Percentiles rank a stretch among this genome's conserved stretches.
Evolutionary conservation across 2,329 filamentous ascomycete species (phyloP).

Genomic region (Ceratocystis alfenasii): DNA sequence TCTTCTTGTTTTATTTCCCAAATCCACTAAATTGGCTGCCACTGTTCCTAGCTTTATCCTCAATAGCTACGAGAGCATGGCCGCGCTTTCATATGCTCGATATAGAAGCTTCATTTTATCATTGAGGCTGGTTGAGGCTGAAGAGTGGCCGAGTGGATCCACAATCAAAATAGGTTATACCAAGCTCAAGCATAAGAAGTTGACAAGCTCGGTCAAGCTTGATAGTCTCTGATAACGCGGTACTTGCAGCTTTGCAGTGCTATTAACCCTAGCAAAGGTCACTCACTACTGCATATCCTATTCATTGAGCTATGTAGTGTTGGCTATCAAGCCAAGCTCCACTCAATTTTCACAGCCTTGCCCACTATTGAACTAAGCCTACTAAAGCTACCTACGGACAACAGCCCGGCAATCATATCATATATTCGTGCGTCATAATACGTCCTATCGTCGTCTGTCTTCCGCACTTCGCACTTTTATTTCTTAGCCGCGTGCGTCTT

Average conservation of each 20-base stretch:
- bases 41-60: background rate
- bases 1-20: too few species aligned
- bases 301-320: background rate
- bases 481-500: background rate
- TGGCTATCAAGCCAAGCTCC: background rate
- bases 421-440: slow-evolving; percentile 10
- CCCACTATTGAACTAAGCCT: background rate
- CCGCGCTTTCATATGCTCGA: background rate
- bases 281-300: background rate
- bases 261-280: background rate
- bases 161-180: background rate
- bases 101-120: background rate
- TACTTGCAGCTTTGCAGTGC: background rate
- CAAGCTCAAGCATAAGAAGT: background rate
- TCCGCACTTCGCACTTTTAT: background rate
- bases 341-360: slow-evolving; percentile 10
- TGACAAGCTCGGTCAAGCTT: background rate
- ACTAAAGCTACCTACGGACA: background rate
- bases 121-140: slow-evolving; percentile 5
- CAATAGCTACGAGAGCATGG: background rate
- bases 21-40: background rate
- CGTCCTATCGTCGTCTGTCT: background rate
- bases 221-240: background rate
- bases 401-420: slow-evolving; percentile 4
- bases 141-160: background rate